These are phyloP conservation scores for Trapa bicornis DNA, from an alignment of 345 rosid genomes.

Conservation along the genomic window DNA sequence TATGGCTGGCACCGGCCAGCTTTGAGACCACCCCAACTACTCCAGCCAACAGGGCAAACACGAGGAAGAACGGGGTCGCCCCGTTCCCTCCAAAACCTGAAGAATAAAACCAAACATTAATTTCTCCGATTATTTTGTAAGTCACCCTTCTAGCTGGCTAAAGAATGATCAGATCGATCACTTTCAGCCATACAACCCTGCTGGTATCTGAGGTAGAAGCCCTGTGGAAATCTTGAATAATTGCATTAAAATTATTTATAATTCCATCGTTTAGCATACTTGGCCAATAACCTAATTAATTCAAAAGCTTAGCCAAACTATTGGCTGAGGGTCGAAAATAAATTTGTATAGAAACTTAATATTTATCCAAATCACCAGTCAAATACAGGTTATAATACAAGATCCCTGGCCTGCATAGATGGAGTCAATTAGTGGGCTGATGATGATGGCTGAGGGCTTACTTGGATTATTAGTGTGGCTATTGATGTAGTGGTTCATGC, in stretches of 20 bases:
- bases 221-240: no score
- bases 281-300: no score
- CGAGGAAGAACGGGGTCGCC: slow-evolving; percentile 68
- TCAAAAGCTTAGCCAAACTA: no score
- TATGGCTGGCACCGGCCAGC: slow-evolving; percentile 56
- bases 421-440: neutral
- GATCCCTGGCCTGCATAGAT: neutral
- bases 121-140: neutral
- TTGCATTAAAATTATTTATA: no score
- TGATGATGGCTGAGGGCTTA: slow-evolving; percentile 12
- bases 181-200: no score
- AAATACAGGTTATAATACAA: no score
- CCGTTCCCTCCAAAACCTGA: slow-evolving; percentile 85
- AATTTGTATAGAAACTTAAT: no score
- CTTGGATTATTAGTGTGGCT: slow-evolving; percentile 79
- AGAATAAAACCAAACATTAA: neutral
- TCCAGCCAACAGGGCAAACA: slow-evolving; percentile 43
- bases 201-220: no score
- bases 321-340: no score
- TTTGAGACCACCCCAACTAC: slow-evolving; percentile 66
- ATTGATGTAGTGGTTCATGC: slow-evolving; percentile 54
- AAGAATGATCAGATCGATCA: no score
- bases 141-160: neutral
- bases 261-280: no score
- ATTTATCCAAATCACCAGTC: no score